Conservation (phyloP, 768 basidiomycete species). For the Tephrocybe rancida region DNA sequence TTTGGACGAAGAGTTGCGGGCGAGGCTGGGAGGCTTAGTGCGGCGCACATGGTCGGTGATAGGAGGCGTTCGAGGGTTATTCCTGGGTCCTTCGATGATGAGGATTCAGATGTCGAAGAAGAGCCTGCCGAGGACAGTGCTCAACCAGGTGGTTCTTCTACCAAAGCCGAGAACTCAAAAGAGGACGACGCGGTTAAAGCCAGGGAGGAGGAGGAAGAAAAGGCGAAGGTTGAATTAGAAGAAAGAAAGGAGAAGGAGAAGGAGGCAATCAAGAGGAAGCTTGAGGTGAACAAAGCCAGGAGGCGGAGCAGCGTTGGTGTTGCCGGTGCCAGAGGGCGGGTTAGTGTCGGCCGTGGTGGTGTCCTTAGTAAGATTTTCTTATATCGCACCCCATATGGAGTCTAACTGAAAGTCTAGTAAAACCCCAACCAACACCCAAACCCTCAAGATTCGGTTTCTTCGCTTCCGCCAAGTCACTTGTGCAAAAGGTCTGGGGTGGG, state of each 20-base stretch:
- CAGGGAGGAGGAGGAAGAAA: conserved; percentile 37
- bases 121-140: conserved; percentile 40
- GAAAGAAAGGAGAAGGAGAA: conserved; percentile 50
- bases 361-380: conserved; percentile 38
- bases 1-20: conserved; percentile 24
- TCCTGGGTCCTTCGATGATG: conserved; percentile 62
- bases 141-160: conserved; percentile 20
- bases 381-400: background rate
- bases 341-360: conserved; percentile 40
- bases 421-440: conserved; percentile 40
- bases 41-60: conserved; percentile 49
- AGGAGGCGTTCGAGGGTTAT: conserved; percentile 45
- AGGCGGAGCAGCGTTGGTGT: conserved; percentile 68
- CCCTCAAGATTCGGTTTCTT: conserved; percentile 71
- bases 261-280: conserved; percentile 62
- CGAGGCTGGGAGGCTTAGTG: conserved; percentile 27
- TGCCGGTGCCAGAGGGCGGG: conserved; percentile 36
- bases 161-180: conserved; percentile 1
- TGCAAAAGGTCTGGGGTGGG: conserved; percentile 74
- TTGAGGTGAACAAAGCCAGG: conserved; percentile 68
- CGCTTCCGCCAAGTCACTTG: conserved; percentile 69
- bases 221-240: conserved; percentile 43
- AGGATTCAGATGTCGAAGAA: conserved; percentile 40
- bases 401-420: conserved; percentile 23
- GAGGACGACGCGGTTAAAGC: conserved; percentile 30